phyloP scores from a whole-genome alignment of 2,329 filamentous ascomycete species.

The Botrytis galanthina region DNA sequence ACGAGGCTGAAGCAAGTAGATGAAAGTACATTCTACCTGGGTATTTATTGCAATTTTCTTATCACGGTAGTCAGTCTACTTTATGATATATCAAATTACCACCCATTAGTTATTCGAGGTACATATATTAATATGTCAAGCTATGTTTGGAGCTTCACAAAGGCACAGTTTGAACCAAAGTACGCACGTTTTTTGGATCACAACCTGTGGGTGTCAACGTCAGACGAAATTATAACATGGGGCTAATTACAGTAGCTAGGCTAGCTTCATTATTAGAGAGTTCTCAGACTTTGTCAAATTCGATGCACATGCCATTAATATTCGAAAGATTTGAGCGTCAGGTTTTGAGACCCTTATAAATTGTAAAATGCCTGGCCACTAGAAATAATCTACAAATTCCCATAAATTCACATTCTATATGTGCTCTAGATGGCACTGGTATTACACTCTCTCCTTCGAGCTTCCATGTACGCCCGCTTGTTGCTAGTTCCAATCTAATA shows the following conservation, averaged over 20 bases:
- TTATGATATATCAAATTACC: background rate
- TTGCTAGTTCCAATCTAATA: conserved; percentile 19
- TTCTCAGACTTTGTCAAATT: background rate
- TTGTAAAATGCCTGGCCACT: background rate
- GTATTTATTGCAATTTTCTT: background rate
- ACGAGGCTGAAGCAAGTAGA: conserved; percentile 17
- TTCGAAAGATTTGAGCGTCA: background rate
- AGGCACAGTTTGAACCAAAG: background rate
- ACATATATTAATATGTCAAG: background rate
- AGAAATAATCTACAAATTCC: conserved; percentile 17
- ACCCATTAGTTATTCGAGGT: no score
- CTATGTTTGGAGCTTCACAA: background rate
- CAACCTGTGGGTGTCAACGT: background rate
- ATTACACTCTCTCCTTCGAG: conserved; percentile 15
- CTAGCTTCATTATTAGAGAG: background rate
- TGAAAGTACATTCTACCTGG: background rate
- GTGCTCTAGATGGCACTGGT: conserved; percentile 22
- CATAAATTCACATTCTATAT: conserved; percentile 16
- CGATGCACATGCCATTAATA: background rate
- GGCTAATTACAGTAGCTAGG: background rate
- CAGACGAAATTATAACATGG: background rate
- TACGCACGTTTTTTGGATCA: background rate
- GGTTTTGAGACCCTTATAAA: background rate
- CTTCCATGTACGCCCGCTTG: conserved; percentile 26
- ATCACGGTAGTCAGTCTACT: background rate